Conservation (phyloP, 2,329 filamentous ascomycete genomes). For the Helotiales sp. region DNA sequence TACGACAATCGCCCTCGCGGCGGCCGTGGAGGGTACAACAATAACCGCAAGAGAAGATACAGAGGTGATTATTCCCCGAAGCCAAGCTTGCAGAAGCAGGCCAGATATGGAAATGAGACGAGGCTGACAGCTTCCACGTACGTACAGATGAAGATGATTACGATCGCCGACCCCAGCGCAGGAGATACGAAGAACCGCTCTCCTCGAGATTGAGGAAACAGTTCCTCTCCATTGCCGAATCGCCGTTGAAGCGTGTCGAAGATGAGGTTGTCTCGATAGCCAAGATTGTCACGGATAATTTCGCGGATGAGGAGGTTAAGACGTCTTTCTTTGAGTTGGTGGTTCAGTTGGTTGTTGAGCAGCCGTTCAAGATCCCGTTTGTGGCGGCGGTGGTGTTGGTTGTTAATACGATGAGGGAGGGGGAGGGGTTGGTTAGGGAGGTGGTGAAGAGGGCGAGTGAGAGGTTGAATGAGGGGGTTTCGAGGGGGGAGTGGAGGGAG, state of each 20-base stretch:
- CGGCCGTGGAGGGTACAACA: conserved; percentile 46
- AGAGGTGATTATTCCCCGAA: conserved; percentile 57
- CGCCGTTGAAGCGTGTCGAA: conserved; percentile 73
- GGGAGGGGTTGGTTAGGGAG: conserved; percentile 69
- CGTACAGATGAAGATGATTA: conserved; percentile 72
- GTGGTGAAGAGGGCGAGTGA: conserved; percentile 64
- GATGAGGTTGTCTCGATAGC: conserved; percentile 77
- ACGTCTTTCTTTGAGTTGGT: conserved; percentile 71
- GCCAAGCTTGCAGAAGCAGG: background rate
- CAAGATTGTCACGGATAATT: conserved; percentile 76
- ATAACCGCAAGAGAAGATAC: conserved; percentile 75
- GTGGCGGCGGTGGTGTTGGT: conserved; percentile 80
- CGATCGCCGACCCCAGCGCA: conserved; percentile 71
- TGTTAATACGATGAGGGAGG: conserved; percentile 68
- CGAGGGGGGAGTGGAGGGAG: conserved; percentile 78
- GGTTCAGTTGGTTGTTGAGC: conserved; percentile 78
- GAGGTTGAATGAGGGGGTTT: conserved; percentile 66
- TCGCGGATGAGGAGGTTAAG: conserved; percentile 79
- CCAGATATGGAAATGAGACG: background rate
- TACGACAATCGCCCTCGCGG: conserved; percentile 43
- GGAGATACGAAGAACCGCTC: conserved; percentile 72
- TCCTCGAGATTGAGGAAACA: conserved; percentile 74
- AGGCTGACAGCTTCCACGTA: conserved; percentile 27
- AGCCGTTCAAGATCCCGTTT: conserved; percentile 97
- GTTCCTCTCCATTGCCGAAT: conserved; percentile 79